Evolutionary conservation across 176 grass and related monocot genomes (phyloP).

Genomic region (Raddia distichophylla): DNA sequence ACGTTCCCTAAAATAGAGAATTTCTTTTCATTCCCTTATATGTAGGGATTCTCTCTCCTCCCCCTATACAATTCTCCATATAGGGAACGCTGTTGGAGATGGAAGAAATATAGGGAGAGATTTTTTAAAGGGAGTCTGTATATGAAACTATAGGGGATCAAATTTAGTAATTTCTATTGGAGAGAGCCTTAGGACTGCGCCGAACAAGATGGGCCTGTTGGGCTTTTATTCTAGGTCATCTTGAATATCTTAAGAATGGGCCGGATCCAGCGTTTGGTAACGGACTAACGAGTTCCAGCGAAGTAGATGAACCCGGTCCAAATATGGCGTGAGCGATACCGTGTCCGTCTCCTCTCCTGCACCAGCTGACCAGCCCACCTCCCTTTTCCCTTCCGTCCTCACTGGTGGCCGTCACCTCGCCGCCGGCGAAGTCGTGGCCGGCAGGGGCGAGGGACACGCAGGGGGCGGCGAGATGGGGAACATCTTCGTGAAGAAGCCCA

Average conservation of each 20-base stretch:
- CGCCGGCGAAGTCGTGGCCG: neutral
- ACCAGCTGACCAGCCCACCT: conserved; percentile 40
- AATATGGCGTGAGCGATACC: neutral
- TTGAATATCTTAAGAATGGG: neutral
- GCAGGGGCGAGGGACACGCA: neutral
- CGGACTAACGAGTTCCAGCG: neutral
- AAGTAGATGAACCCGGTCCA: neutral
- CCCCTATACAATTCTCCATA: too few species aligned
- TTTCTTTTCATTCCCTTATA: too few species aligned
- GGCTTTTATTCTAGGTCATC: neutral
- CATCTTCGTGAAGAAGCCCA: conserved; percentile 97
- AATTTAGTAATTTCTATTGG: too few species aligned
- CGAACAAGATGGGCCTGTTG: neutral
- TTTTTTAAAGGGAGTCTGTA: too few species aligned
- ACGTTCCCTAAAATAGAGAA: too few species aligned
- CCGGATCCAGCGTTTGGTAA: neutral
- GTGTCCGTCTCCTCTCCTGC: conserved; percentile 30
- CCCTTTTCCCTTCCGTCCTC: neutral
- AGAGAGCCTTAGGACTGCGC: too few species aligned
- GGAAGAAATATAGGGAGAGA: too few species aligned
- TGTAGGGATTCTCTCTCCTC: too few species aligned
- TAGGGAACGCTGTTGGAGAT: too few species aligned
- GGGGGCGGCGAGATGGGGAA: conserved; percentile 67
- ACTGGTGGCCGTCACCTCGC: conserved; percentile 35
- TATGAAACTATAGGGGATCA: too few species aligned